Percentiles rank a stretch among this genome's conserved stretches.
Conservation (phyloP, 768 basidiomycete genomes). For the Suillus luteus region DNA sequence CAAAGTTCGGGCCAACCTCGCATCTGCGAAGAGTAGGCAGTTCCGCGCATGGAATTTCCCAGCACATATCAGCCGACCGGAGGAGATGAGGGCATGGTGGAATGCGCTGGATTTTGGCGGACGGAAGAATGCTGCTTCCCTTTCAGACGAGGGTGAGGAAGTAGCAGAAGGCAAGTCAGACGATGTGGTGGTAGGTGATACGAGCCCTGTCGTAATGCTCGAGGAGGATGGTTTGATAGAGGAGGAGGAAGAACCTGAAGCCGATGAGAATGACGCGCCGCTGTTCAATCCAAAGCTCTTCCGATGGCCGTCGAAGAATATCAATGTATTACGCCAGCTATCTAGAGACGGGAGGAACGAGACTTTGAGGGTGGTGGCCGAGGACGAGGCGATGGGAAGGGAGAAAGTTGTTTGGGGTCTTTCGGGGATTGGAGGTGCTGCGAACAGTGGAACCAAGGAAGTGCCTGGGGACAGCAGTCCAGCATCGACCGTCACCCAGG, state of each 20-base stretch:
- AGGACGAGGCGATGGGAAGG: slow-evolving; percentile 39
- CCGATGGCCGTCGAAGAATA: slow-evolving; percentile 31
- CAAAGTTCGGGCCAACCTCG: slow-evolving; percentile 40
- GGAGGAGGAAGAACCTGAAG: slow-evolving; percentile 5
- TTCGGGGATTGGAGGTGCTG: neutral
- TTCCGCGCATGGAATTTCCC: slow-evolving; percentile 51
- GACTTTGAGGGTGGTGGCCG: slow-evolving; percentile 36
- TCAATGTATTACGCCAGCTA: slow-evolving; percentile 46
- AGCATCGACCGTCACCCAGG: neutral
- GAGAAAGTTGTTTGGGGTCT: slow-evolving; percentile 48
- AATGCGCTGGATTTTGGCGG: slow-evolving; percentile 32
- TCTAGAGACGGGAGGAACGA: slow-evolving; percentile 48
- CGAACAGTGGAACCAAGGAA: neutral
- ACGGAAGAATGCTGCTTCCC: slow-evolving; percentile 4
- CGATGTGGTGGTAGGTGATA: neutral
- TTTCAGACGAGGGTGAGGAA: slow-evolving; percentile 8
- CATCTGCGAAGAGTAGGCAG: slow-evolving; percentile 42
- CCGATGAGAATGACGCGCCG: neutral
- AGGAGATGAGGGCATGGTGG: slow-evolving; percentile 35
- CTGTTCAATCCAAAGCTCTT: slow-evolving; percentile 36
- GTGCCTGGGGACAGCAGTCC: neutral
- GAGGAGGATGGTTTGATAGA: neutral
- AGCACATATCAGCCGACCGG: slow-evolving; percentile 39
- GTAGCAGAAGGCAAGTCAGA: neutral
- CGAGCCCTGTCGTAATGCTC: neutral